Conservation (phyloP, 2,329 filamentous ascomycete genomes). For the Fusarium kyushuense region DNA sequence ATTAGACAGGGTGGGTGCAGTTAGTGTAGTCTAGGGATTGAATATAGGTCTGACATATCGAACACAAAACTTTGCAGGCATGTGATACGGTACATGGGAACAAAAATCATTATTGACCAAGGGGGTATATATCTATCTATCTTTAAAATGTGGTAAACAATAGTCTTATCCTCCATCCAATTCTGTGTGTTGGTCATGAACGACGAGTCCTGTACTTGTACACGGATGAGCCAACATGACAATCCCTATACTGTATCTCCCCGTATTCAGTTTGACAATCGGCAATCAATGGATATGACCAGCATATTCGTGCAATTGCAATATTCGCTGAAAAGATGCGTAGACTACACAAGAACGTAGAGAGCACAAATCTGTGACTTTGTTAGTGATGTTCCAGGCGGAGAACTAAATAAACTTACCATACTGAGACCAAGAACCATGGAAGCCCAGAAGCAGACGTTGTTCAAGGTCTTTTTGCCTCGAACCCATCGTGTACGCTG, state of each 20-base stretch:
- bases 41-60: background rate
- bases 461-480: conserved; percentile 82
- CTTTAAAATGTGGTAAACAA: conserved; percentile 2
- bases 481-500: conserved; percentile 84
- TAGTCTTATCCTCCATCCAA: background rate
- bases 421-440: conserved; percentile 89
- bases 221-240: background rate
- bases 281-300: conserved; percentile 1
- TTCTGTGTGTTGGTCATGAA: conserved; percentile 2
- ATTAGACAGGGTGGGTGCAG: background rate
- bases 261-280: background rate
- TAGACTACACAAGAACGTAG: conserved; percentile 61
- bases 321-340: background rate
- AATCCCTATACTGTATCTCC: background rate
- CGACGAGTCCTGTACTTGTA: background rate
- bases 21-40: background rate
- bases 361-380: conserved; percentile 63
- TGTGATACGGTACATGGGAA: background rate
- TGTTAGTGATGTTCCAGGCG: conserved; percentile 28
- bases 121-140: conserved; percentile 39
- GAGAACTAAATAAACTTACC: conserved; percentile 63
- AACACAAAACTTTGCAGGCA: background rate
- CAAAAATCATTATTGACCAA: conserved; percentile 12
- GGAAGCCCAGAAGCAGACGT: conserved; percentile 89
- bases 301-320: conserved; percentile 8